Base-by-base conservation (phyloP, 2,329 filamentous ascomycete species). In the Dactylellina sp. region DNA sequence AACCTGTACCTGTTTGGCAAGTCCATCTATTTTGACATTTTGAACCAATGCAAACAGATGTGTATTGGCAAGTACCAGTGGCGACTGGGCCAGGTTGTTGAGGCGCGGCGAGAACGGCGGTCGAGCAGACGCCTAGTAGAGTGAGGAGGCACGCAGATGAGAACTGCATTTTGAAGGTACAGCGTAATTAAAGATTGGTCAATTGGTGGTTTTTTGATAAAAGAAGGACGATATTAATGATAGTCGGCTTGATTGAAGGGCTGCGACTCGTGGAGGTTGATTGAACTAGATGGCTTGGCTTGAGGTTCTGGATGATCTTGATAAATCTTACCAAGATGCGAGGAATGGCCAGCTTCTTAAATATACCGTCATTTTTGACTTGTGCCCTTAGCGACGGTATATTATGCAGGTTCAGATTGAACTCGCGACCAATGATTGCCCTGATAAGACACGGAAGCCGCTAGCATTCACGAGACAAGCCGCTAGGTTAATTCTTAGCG, bases 71-170 rank as follows among this genome's bases (percentile, higher is more conserved):
- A n/a, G 35, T 42, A 56, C 52, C 52, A 42, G 52, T 56, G 11
- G 35, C 52, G 18, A 56, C 52, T 42, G 52, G 52, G 5, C 52
- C 52, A 25, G 52, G 52, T 40, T 53, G 50, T 53, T 56, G 52
- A 56, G 52, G 52, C 14, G 52, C 52, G 52, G 52, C 52, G 20
- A 56, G 32, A 7, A 25, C 52, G 35, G n/a, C 18, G 20, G 52
- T 42, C 5, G 52, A 42, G 7, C 7, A 56, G 16, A 56, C 16
- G 52, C 52, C 35, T n/a, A 56, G 32, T 16, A 56, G 14, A 39
- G 16, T n/a, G 32, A 56, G 35, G 28, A 56, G 18, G 32, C 39
- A n/a, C 3, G 52, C 40, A 42, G 12, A 25, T 40, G 32, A 42
- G 32, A 42, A 42, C 7, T 24, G 32, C 52, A 56, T 56, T 56